These are phyloP conservation scores for Botrytis pseudocinerea DNA, from an alignment of 2,329 filamentous ascomycete species.

Conservation along the genomic window DNA sequence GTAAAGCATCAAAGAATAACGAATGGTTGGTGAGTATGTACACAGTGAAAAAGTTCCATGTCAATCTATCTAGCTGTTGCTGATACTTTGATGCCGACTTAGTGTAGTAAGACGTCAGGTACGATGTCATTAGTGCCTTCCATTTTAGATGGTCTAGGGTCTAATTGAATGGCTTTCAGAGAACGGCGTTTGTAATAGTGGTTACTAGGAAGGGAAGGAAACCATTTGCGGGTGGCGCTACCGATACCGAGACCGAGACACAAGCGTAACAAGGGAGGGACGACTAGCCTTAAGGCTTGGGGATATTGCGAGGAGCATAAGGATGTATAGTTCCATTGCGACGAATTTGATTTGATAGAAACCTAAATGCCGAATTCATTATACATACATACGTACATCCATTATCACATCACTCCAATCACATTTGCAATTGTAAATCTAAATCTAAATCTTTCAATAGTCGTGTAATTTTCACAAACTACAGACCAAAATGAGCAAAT, in stretches of 20 bases:
- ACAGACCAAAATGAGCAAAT: conserved; percentile 9
- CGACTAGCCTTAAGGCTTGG: background rate
- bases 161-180: background rate
- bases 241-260: background rate
- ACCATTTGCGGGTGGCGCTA: background rate
- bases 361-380: background rate
- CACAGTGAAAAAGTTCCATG: background rate
- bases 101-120: background rate
- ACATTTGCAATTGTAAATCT: background rate
- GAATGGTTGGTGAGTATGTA: background rate
- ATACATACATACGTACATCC: background rate
- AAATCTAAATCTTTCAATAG: background rate
- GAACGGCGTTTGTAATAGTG: background rate
- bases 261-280: background rate
- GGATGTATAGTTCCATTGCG: background rate
- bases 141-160: background rate
- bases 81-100: background rate
- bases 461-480: background rate
- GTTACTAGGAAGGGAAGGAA: background rate
- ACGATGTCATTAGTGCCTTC: background rate
- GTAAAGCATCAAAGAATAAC: background rate
- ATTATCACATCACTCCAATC: background rate
- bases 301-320: background rate
- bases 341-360: background rate
- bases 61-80: background rate